phyloP scores from a whole-genome alignment of 306 rosid species.

The Cucumis hystrix region DNA sequence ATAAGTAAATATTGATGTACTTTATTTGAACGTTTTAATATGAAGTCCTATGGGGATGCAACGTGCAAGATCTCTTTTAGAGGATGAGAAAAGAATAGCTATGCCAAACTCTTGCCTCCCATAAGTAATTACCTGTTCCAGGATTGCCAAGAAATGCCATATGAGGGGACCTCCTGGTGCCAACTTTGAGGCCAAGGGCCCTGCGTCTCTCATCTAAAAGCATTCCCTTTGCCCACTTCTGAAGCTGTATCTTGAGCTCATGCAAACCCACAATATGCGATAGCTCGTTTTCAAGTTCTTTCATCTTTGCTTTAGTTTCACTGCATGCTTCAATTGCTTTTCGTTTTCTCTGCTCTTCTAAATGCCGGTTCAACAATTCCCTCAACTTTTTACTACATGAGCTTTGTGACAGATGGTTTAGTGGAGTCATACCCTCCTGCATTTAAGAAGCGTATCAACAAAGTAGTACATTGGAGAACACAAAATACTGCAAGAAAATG shows the following conservation, averaged over 20 bases:
- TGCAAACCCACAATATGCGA: constrained; percentile 77
- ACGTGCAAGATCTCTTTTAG: background rate
- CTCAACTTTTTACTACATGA: constrained; percentile 56
- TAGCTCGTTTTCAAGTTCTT: constrained; percentile 65
- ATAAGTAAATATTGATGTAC: too few relatives aligned
- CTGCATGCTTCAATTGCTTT: constrained; percentile 79
- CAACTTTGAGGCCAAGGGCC: constrained; percentile 83
- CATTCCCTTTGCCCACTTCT: constrained; percentile 97
- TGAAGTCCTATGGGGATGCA: background rate
- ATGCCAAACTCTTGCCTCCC: background rate
- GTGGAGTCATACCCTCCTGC: constrained; percentile 92
- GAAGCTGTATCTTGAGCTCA: constrained; percentile 68
- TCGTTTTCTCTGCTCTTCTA: constrained; percentile 68
- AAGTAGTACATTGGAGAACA: background rate
- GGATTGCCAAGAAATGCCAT: constrained; percentile 99
- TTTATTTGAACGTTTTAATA: background rate
- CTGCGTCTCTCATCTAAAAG: constrained; percentile 97
- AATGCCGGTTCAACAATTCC: constrained; percentile 44
- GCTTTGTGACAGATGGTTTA: constrained; percentile 72
- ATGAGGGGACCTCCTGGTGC: constrained; percentile 84
- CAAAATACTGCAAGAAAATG: background rate
- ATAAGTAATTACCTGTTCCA: constrained; percentile 59
- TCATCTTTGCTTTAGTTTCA: constrained; percentile 86
- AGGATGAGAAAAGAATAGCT: background rate
- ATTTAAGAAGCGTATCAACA: constrained; percentile 13